Base-by-base conservation (phyloP, 129 eudicot species). In the Scalesia atractyloides region DNA sequence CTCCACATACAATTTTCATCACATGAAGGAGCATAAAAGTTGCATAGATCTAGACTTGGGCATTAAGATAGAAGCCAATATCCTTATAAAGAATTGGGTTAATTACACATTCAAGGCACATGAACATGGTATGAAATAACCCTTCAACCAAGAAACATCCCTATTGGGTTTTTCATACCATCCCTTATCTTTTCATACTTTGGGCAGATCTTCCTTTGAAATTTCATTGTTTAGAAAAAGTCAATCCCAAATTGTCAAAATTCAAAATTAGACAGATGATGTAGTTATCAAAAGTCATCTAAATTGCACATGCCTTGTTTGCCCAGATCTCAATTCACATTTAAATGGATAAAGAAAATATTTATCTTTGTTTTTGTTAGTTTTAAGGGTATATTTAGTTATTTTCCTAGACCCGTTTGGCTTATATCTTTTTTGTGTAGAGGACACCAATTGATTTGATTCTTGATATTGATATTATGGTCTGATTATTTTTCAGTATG, bases 31-130 rank as follows among this genome's bases (percentile, higher is more conserved):
- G 81, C 69, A 76, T 66, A 72, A 67, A 76, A 79, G 70, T 70
- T 70, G 46, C 51, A 44, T 78, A 66, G 84, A 82, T 75, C 84
- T 78, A 71, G 73, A 71, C 86, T 85, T 81, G 79, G 76, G 75
- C 58, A 46, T 48, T 66, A 79, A 81, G 73, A 71, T 43, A 78
- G 77, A 51, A 53, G 62, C 81, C 48, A 43, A 41, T 34, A 18
- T 60, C 17, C 43, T 17, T 9, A 61, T 39, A 62, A 36, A 77
- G n/a, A 41, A 30, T 34, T 22, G 9, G 73, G 60, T 71, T 65
- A 64, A 41, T 26, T 43, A 57, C 65, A 44, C 4, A 17, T 41
- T 71, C 72, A 71, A 78, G 72, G 73, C 60, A 63, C 72, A 71
- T 70, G 77, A 78, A 71, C 77, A 78, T 78, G 82, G 77, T 63